phyloP scores from a whole-genome alignment of 345 rosid species.

The Dipteronia sinensis region DNA sequence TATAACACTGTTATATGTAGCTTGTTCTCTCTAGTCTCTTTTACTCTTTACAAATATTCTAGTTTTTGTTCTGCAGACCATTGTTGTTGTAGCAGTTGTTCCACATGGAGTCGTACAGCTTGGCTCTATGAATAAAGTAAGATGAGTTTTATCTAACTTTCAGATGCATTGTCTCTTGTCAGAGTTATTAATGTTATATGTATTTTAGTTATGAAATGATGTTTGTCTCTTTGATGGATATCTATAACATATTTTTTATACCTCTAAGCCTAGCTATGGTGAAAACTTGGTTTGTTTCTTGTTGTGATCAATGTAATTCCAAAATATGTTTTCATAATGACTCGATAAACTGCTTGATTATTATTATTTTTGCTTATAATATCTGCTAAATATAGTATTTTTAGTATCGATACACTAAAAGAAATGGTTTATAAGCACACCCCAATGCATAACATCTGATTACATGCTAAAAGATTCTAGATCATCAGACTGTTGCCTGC shows the following conservation, averaged over 20 bases:
- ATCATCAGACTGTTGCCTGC: not conserved
- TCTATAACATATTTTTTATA: not conserved
- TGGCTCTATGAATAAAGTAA: constrained; percentile 77
- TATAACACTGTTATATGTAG: not conserved
- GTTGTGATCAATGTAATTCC: constrained; percentile 7
- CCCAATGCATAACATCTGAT: not conserved
- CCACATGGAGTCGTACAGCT: constrained; percentile 89
- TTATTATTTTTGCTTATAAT: not conserved
- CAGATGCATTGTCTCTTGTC: constrained; percentile 3
- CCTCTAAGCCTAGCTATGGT: not conserved
- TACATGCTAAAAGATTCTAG: not conserved
- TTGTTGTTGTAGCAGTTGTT: constrained; percentile 70
- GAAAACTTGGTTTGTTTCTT: not conserved
- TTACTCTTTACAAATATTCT: not conserved
- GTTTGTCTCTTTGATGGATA: constrained; percentile 5
- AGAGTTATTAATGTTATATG: not conserved
- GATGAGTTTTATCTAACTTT: constrained; percentile 27
- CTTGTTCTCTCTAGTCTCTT: not conserved
- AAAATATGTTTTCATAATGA: not conserved
- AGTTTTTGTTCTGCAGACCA: constrained; percentile 52
- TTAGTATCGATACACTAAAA: constrained; percentile 4
- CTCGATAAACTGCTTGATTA: not conserved
- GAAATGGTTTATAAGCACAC: not conserved
- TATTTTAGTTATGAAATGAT: constrained; percentile 6
- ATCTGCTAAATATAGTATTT: constrained; percentile 5